phyloP scores from a whole-genome alignment of 306 rosid species.

The Acacia confusa region DNA sequence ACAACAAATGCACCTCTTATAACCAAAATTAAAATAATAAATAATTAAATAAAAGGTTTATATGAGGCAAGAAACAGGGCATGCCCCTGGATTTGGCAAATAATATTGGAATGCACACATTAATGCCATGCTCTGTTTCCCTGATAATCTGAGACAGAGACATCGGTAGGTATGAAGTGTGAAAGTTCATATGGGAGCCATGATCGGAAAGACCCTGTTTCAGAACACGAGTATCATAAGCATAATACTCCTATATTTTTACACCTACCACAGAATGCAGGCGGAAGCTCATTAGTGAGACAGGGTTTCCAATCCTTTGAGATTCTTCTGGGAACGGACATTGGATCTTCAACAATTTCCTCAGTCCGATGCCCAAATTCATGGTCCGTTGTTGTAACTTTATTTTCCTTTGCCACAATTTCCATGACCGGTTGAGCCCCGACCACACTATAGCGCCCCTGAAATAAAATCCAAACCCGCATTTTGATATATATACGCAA shows the following conservation, averaged over 20 bases:
- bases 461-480: slow-evolving; percentile 27
- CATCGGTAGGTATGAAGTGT: no score
- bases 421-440: slow-evolving; percentile 84
- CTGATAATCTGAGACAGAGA: no score
- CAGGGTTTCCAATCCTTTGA: slow-evolving; percentile 68
- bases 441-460: slow-evolving; percentile 85
- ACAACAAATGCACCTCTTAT: neutral
- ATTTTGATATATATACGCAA: neutral
- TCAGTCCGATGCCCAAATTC: slow-evolving; percentile 47
- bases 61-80: neutral
- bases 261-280: slow-evolving; percentile 70
- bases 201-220: no score
- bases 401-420: slow-evolving; percentile 75
- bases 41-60: neutral
- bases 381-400: slow-evolving; percentile 69
- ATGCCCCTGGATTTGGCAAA: neutral
- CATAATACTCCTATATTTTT: no score
- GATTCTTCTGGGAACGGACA: slow-evolving; percentile 58
- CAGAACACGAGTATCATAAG: no score
- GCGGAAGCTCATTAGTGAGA: slow-evolving; percentile 62
- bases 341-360: slow-evolving; percentile 68
- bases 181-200: no score
- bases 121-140: no score
- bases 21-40: neutral
- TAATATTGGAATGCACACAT: no score